Evolutionary conservation across 352 stramenopile genomes (phyloP).

Genomic region (Blastocystis sp.): DNA sequence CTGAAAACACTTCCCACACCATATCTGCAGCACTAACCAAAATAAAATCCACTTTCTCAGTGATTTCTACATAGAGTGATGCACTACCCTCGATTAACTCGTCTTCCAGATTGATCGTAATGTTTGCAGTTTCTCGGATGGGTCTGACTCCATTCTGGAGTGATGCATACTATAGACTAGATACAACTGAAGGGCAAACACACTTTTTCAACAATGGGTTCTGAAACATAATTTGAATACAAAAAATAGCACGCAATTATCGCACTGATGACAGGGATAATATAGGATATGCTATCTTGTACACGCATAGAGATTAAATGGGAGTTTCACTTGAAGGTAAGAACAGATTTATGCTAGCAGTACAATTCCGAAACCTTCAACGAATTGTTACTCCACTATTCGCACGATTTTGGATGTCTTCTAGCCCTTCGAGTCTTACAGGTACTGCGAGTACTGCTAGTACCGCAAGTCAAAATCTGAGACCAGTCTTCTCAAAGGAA

Average conservation of each 20-base stretch:
- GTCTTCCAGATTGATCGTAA: slow-evolving; percentile 16
- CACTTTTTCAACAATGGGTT: not conserved
- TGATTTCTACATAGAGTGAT: not conserved
- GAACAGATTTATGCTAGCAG: not conserved
- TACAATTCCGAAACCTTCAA: not conserved
- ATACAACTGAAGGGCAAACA: not conserved
- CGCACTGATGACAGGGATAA: not conserved
- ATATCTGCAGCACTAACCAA: slow-evolving; percentile 15
- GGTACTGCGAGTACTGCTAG: not conserved
- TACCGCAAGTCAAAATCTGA: not conserved
- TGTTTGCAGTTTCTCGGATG: not conserved
- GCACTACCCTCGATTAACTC: slow-evolving; percentile 10
- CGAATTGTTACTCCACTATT: not conserved
- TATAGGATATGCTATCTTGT: not conserved
- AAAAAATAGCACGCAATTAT: not conserved
- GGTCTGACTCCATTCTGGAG: slow-evolving; percentile 18
- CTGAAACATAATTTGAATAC: not conserved
- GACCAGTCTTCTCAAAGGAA: not conserved
- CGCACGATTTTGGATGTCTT: not conserved
- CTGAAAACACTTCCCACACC: slow-evolving; percentile 37
- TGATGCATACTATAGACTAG: not conserved
- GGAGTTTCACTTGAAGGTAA: not conserved
- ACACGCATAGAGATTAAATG: not conserved
- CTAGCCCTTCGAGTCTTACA: not conserved
- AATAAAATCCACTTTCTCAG: not conserved